phyloP scores from a whole-genome alignment of 306 rosid genomes.

The Carpinus fangiana region DNA sequence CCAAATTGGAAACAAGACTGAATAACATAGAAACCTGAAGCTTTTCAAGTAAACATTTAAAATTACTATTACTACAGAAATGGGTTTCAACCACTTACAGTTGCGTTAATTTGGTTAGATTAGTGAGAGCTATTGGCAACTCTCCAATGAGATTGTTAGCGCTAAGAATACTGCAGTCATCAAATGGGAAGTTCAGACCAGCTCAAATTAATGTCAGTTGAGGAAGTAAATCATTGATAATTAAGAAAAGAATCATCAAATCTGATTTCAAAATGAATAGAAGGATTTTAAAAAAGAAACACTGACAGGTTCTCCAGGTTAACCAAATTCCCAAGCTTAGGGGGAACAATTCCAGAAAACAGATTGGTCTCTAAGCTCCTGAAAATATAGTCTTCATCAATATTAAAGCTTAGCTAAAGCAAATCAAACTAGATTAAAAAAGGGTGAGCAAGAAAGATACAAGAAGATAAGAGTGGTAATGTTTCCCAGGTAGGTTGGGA shows the following conservation, averaged over 20 bases:
- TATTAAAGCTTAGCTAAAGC: neutral
- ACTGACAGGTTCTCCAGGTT: constrained; percentile 26
- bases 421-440: too few relatives aligned
- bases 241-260: neutral
- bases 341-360: neutral
- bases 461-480: neutral
- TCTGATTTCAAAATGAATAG: neutral
- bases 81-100: constrained; percentile 11
- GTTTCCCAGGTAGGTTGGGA: constrained; percentile 27
- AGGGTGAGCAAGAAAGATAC: neutral
- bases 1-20: neutral
- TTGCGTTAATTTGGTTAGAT: neutral
- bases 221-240: too few relatives aligned
- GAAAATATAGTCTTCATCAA: neutral
- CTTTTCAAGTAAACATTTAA: neutral
- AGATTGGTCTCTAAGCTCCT: constrained; percentile 24
- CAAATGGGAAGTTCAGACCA: neutral
- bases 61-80: neutral
- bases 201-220: neutral
- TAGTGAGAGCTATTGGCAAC: constrained; percentile 17
- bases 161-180: constrained; percentile 13
- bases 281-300: too few relatives aligned
- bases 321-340: constrained; percentile 9
- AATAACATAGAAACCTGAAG: neutral
- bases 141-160: constrained; percentile 30